Conservation (phyloP, 2,329 filamentous ascomycete species). For the Apiospora marii region DNA sequence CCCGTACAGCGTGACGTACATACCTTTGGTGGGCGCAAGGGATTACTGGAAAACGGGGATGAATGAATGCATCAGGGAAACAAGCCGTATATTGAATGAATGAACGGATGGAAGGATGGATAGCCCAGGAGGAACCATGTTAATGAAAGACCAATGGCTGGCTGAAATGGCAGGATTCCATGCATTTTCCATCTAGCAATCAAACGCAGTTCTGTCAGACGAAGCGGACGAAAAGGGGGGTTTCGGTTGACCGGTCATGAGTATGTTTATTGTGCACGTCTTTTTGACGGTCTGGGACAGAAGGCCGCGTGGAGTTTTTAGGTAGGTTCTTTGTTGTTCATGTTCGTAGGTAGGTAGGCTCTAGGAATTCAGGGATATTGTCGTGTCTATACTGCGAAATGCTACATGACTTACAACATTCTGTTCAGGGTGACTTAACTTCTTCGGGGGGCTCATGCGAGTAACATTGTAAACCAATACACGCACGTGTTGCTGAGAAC, state of each 20-base stretch:
- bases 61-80: neutral
- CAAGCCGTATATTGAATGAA: neutral
- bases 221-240: neutral
- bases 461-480: too few relatives aligned
- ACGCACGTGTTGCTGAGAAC: too few relatives aligned
- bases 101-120: neutral
- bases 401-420: neutral
- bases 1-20: neutral
- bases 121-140: neutral
- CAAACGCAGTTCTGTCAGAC: neutral
- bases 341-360: neutral
- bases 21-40: neutral
- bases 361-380: neutral
- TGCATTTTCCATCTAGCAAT: constrained; percentile 19
- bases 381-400: neutral
- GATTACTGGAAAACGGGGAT: neutral
- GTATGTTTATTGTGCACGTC: neutral
- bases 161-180: constrained; percentile 16
- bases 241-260: neutral
- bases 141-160: neutral
- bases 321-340: constrained; percentile 4
- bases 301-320: neutral
- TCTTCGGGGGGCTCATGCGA: neutral
- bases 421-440: neutral
- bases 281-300: neutral